Evolutionary conservation across 2,329 filamentous ascomycete genomes (phyloP), one percentile per base, ranked within the genome.

Genomic region (Rhinocladiella mackenziei): DNA sequence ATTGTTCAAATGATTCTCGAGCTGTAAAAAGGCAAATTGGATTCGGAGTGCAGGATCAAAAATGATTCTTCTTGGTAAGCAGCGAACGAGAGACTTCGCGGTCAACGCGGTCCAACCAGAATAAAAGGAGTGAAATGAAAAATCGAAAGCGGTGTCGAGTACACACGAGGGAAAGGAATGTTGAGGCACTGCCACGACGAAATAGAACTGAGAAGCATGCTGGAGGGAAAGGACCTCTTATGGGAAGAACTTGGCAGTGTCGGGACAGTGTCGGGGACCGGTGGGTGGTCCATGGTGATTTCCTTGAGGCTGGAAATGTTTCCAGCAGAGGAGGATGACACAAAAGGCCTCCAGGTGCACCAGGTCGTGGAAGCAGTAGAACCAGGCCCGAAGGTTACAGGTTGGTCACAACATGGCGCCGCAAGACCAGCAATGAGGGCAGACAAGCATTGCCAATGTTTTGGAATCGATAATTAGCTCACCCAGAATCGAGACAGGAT

Each of bases 231-330:
- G 23, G 32, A 45, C 17, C 46, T 53, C 50, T 53, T 53, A 53
- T 53, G 50, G 40, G 44, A 41, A 35, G 41, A 25, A 31, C 50
- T 53, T 53, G 50, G 50, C 50, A 48, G 33, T 17, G 13, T 26
- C 18, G 26, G 18, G 35, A 14, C 20, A 6, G 2, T 22, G 36
- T 29, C 35, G 36, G 28, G 20, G 13, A 37, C 33, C 22, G 20
- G 25, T 37, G 43, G 32, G 15, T 31, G 23, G 32, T 41, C 39
- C 50, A 50, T 47, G 39, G 42, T 55, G 49, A 55, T 55, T 49
- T 53, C 48, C 51, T 41, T 51, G 52, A 55, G 43, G 50, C 52
- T 46, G 43, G 33, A 53, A 55, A 45, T 48, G 52, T 55, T 55
- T 55, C 52, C 46, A 53, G 48, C 28, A 34, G 10, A 23, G 26